Conservation (phyloP, 2,329 filamentous ascomycete genomes). For the Fusarium sp. region DNA sequence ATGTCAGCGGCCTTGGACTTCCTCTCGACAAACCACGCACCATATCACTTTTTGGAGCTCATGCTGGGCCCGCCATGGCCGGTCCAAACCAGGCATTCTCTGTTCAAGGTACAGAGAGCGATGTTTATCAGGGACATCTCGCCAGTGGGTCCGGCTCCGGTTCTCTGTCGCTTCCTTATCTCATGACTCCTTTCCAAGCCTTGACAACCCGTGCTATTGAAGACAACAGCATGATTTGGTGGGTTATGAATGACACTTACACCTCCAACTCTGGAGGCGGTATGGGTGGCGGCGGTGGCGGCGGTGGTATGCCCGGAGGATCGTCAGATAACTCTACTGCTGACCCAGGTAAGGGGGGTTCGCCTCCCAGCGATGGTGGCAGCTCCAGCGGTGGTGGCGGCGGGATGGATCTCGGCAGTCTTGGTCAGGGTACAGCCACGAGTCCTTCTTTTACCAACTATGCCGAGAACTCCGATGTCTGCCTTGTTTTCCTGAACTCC, state of each 20-base stretch:
- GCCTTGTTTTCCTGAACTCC: constrained; percentile 77
- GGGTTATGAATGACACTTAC: constrained; percentile 1
- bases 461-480: constrained; percentile 45
- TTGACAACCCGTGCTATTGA: constrained; percentile 62
- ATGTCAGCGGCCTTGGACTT: constrained; percentile 56
- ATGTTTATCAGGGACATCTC: constrained; percentile 47
- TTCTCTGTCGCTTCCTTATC: constrained; percentile 61
- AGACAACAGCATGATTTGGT: constrained; percentile 44
- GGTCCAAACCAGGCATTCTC: constrained; percentile 2
- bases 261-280: background rate
- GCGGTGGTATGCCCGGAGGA: too few relatives aligned
- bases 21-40: constrained; percentile 58
- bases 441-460: constrained; percentile 11
- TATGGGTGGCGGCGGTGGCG: too few relatives aligned
- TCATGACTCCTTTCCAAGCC: constrained; percentile 68
- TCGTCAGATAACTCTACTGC: too few relatives aligned
- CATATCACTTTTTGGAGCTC: constrained; percentile 63
- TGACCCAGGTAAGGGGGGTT: too few relatives aligned
- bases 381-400: too few relatives aligned
- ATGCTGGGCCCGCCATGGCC: constrained; percentile 50
- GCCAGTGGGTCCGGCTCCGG: constrained; percentile 69
- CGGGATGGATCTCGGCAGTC: too few relatives aligned
- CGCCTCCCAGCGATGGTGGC: too few relatives aligned
- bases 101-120: background rate
- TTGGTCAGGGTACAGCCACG: background rate